Base-by-base conservation (phyloP, 2,329 filamentous ascomycete species). In the Monilinia polystroma region DNA sequence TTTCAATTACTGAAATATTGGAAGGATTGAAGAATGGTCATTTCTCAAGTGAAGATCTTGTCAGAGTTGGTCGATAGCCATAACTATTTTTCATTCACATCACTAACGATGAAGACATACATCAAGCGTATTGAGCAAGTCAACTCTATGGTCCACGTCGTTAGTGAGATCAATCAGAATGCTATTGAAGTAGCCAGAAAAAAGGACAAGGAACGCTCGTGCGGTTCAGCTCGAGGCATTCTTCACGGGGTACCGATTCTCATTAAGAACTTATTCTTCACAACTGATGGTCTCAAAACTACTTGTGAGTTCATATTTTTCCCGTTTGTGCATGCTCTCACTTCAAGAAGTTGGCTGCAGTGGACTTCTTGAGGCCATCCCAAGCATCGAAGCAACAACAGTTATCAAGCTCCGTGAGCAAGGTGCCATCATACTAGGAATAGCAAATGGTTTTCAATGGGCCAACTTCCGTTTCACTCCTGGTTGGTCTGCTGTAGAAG, bases 401-500 rank as follows among this genome's bases (percentile, higher is more conserved):
- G 29, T 67, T 18, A 26, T n/a, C 1, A 69, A 68, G 53, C 51
- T 69, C 16, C 52, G 67, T 4, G 47, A 64, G 29, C 23, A 57
- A 60, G 68, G 68, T 6, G 68, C 68, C n/a, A 66, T 69, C n/a
- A 66, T 69, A 6, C 29, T 68, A 12, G 68, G 68, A 35, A 62
- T 63, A 29, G 38, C 78, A 23, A 80, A 79, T 67, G 75, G 84
- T 23, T 82, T 84, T 64, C 82, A 85, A 69, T 78, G 84, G 23
- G 83, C 82, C 2, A 87, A 87, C 70, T 86, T 79, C 63, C 80
- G 88, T 10, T 85, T 10, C 1, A 49, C 38, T 82, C 7, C 73
- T 73, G 88, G 88, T 6, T 90, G 87, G 87, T 85, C 83, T 59
- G 83, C 87, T 0, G 80, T 84, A 63, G 86, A 85, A 11, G 87